Conservation (phyloP, 169 alveolate species). For the Plasmodium relictum region DNA sequence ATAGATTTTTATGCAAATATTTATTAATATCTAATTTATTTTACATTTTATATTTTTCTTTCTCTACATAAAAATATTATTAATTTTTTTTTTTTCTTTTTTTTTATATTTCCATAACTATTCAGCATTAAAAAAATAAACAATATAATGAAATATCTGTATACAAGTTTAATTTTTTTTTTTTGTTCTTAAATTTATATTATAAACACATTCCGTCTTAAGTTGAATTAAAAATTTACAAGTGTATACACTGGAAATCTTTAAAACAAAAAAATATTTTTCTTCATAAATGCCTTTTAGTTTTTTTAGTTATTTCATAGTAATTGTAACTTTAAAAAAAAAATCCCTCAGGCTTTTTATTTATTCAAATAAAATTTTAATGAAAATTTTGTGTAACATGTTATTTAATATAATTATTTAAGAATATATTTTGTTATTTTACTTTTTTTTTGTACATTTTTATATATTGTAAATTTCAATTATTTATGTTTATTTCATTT, state of each 20-base stretch:
- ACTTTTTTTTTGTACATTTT: no score
- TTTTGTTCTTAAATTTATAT: background rate
- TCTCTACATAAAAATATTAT: background rate
- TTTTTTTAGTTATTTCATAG: no score
- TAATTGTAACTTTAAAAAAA: no score
- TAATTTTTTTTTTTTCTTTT: background rate
- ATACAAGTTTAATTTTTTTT: conserved; percentile 1
- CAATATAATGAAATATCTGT: background rate
- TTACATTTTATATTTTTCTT: background rate
- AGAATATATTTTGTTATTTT: no score
- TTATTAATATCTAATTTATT: conserved; percentile 11
- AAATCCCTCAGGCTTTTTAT: no score
- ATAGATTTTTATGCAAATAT: background rate
- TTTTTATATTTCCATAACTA: conserved; percentile 19
- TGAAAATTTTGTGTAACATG: no score
- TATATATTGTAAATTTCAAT: no score
- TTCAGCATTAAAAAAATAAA: background rate
- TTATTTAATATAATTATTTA: no score
- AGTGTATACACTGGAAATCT: conserved; percentile 1
- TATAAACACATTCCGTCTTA: background rate
- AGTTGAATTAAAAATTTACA: background rate
- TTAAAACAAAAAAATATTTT: no score
- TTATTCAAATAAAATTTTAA: no score
- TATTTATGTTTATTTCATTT: no score
- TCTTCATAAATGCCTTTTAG: no score